Percentiles rank a stretch among this genome's conserved stretches.
Conservation (phyloP, 345 rosid species). For the Rhizophora apiculata region DNA sequence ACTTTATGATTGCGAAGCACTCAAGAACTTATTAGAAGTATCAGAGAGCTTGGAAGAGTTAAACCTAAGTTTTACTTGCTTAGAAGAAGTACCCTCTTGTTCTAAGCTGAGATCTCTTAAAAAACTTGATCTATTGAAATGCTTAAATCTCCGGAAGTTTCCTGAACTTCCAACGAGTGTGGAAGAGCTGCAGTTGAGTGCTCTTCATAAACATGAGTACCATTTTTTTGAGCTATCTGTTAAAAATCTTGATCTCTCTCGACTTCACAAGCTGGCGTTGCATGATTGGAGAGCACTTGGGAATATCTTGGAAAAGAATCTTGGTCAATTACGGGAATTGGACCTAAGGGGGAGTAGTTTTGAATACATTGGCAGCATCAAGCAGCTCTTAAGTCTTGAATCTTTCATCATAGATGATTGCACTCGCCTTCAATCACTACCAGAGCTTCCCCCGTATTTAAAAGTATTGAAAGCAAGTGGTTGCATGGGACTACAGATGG, state of each 20-base stretch:
- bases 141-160: not conserved
- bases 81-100: not conserved
- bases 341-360: not conserved
- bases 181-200: not conserved
- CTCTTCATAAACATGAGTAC: too few species aligned
- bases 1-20: not conserved
- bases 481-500: not conserved
- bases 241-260: not conserved
- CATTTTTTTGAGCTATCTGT: too few species aligned
- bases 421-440: not conserved
- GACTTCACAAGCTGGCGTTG: not conserved
- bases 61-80: not conserved
- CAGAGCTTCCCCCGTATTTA: not conserved
- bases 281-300: too few species aligned
- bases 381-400: too few species aligned
- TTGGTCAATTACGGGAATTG: not conserved
- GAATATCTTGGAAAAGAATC: not conserved
- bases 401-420: not conserved
- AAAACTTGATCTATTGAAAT: conserved; percentile 3
- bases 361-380: too few species aligned
- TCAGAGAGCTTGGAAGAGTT: not conserved
- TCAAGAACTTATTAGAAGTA: not conserved
- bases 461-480: not conserved
- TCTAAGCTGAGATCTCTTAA: not conserved
- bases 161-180: not conserved